A percentile compares a stretch with the other conserved stretches of the same genome.
Evolutionary conservation across 108 stramenopile species (phyloP).

Genomic region (Schizochytrium sp.): DNA sequence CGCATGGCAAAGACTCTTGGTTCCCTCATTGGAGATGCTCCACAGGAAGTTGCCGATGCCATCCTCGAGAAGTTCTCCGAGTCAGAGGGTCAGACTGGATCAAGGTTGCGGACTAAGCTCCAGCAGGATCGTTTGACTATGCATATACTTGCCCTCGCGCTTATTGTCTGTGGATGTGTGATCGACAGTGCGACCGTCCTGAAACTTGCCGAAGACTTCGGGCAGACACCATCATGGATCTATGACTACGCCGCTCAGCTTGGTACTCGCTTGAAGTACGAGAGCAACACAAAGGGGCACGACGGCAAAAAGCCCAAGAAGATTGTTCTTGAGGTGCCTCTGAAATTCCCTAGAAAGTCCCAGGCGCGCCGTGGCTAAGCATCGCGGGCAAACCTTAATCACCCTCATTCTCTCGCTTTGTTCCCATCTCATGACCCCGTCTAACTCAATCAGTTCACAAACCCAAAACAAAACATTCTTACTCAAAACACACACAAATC

Average conservation of each 20-base stretch:
- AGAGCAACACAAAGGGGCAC: background rate
- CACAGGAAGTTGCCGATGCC: background rate
- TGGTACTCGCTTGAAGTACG: background rate
- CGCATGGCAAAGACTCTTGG: background rate
- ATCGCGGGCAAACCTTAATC: background rate
- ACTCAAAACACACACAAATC: no score
- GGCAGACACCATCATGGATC: conserved; percentile 3
- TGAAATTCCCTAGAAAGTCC: background rate
- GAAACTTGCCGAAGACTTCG: conserved; percentile 15
- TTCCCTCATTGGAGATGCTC: background rate
- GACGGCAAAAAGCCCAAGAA: background rate
- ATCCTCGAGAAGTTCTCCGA: background rate
- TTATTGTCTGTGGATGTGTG: conserved; percentile 22
- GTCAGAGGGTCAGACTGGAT: background rate
- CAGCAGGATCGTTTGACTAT: conserved; percentile 10
- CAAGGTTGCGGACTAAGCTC: conserved; percentile 1
- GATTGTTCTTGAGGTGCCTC: conserved; percentile 30
- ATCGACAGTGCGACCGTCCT: background rate
- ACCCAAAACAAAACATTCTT: no score
- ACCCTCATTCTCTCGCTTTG: background rate
- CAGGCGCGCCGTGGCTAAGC: background rate
- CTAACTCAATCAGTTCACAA: background rate
- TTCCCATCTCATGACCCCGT: background rate
- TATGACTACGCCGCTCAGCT: conserved; percentile 26
- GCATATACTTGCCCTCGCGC: background rate